phyloP scores from a whole-genome alignment of 495 filamentous ascomycete genomes.

The Emericellopsis terricola region DNA sequence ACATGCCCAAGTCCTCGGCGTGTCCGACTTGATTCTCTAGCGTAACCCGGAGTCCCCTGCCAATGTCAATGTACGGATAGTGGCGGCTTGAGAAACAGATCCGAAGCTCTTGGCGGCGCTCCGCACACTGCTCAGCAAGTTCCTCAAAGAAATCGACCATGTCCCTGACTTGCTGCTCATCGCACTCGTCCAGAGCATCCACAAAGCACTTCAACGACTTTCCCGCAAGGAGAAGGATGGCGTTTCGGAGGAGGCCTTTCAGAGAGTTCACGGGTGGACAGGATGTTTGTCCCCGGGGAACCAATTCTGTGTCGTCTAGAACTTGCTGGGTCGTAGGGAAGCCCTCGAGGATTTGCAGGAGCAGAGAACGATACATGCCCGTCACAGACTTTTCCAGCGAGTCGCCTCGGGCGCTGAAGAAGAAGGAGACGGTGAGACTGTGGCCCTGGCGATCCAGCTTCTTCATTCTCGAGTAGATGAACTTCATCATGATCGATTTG shows the following conservation, averaged over 20 bases:
- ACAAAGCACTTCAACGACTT: conserved; percentile 10
- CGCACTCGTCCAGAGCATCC: conserved; percentile 24
- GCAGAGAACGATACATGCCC: conserved; percentile 39
- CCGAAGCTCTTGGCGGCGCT: background rate
- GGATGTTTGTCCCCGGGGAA: background rate
- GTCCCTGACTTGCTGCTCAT: background rate
- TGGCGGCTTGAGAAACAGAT: conserved; percentile 16
- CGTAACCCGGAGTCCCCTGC: conserved; percentile 6
- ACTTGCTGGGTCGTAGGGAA: conserved; percentile 10
- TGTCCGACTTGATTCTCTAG: conserved; percentile 10
- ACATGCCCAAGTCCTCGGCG: conserved; percentile 2
- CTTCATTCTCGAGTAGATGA: background rate
- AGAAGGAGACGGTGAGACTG: conserved; percentile 9
- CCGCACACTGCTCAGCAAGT: conserved; percentile 2
- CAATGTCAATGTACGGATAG: conserved; percentile 11
- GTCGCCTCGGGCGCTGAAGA: conserved; percentile 19
- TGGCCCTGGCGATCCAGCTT: no score
- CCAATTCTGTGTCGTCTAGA: conserved; percentile 5
- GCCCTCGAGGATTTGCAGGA: conserved; percentile 14
- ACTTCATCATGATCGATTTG: conserved; percentile 8
- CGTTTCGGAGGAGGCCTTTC: background rate
- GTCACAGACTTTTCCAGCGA: conserved; percentile 28
- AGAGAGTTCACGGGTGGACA: background rate
- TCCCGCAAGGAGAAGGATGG: background rate
- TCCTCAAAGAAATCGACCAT: conserved; percentile 8